Evolutionary conservation across 1,284 basidiomycete species (phyloP).

Genomic region (Cutaneotrichosporon sp.): DNA sequence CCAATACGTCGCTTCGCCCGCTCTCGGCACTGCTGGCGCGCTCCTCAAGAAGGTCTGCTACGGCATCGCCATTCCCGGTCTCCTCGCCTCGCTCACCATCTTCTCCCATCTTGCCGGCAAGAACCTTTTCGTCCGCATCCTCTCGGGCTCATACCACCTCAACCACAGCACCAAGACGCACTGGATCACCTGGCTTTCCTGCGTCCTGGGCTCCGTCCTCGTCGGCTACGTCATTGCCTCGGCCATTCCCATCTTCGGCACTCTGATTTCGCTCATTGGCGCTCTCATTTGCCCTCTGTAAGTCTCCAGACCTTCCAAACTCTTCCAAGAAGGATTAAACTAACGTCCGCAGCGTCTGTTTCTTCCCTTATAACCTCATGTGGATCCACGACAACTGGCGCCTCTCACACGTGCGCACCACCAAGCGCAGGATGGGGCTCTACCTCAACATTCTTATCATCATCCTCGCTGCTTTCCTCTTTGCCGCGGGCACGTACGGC

Average conservation of each 20-base stretch:
- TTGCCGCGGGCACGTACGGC: conserved; percentile 39
- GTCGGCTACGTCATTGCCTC: conserved; percentile 28
- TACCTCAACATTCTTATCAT: conserved; percentile 25
- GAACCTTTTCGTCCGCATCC: conserved; percentile 63
- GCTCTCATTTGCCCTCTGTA: conserved; percentile 31
- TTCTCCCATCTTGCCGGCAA: conserved; percentile 57
- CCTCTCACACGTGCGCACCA: conserved; percentile 6
- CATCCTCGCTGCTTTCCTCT: conserved; percentile 36
- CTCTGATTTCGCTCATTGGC: conserved; percentile 37
- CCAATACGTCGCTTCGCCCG: conserved; percentile 35
- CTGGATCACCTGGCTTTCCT: conserved; percentile 60
- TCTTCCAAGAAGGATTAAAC: neutral
- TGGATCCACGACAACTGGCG: conserved; percentile 40
- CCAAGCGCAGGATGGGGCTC: conserved; percentile 6
- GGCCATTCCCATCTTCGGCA: conserved; percentile 34
- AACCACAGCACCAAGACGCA: conserved; percentile 61
- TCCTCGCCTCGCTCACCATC: conserved; percentile 42
- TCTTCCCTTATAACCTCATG: conserved; percentile 34
- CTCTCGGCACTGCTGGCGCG: conserved; percentile 49
- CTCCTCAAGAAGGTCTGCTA: conserved; percentile 49
- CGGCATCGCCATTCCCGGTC: conserved; percentile 46
- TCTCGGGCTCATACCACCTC: conserved; percentile 62
- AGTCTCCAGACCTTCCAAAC: neutral
- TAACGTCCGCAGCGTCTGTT: conserved; percentile 14
- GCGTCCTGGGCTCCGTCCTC: conserved; percentile 45